phyloP scores from a whole-genome alignment of 1,284 basidiomycete species.

The Athelia sp. region DNA sequence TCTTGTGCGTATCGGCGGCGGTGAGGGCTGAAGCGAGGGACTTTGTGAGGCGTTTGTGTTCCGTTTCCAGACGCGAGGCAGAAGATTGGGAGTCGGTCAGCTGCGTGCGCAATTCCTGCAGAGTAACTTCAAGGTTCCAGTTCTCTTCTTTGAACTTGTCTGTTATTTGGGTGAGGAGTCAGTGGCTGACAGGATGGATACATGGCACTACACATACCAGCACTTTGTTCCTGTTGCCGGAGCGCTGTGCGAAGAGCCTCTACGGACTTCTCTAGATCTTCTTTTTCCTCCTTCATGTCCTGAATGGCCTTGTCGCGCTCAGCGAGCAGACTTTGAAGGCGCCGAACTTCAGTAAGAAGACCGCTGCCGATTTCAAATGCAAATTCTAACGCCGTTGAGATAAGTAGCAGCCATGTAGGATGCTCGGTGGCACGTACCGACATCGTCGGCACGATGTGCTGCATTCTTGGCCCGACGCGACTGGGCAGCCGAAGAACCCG shows the following conservation, averaged over 20 bases:
- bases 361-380: conserved; percentile 95
- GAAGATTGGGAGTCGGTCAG: conserved; percentile 64
- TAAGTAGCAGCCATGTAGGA: conserved; percentile 5
- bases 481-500: conserved; percentile 61
- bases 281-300: conserved; percentile 84
- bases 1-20: conserved; percentile 79
- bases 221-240: conserved; percentile 70
- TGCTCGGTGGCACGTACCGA: conserved; percentile 49
- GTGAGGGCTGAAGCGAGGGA: conserved; percentile 74
- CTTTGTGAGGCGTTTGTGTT: conserved; percentile 78
- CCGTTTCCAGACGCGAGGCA: conserved; percentile 71
- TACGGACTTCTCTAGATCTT: conserved; percentile 72
- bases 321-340: conserved; percentile 80
- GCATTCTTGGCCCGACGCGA: conserved; percentile 82
- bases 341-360: conserved; percentile 81
- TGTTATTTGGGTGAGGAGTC: conserved; percentile 13
- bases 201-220: conserved; percentile 44
- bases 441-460: conserved; percentile 78
- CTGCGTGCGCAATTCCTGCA: conserved; percentile 82
- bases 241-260: conserved; percentile 69
- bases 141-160: conserved; percentile 96
- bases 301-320: conserved; percentile 88
- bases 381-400: conserved; percentile 58
- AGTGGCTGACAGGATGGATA: not conserved
- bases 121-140: conserved; percentile 93